Base-by-base conservation (phyloP, 2,329 filamentous ascomycete genomes). In the Mycosphaerelloides madeirae region DNA sequence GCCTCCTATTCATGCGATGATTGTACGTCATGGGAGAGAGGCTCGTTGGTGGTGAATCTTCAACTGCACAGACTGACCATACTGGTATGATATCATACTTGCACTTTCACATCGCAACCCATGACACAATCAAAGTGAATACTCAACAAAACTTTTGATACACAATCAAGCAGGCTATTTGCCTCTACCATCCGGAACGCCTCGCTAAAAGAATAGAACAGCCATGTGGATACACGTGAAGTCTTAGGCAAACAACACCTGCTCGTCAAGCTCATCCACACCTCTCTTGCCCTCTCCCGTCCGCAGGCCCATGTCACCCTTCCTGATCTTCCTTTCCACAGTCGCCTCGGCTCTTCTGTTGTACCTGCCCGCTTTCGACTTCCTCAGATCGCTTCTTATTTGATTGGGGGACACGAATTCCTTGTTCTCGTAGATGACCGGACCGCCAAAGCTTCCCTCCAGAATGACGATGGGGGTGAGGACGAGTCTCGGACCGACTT, bases 341-440 rank as follows among this genome's bases (percentile, higher is more conserved):
- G 78, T 73, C 57, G 85, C 81, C 63, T 95, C 89, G 22, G 82
- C 80, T 49, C 93, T 78, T 44, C 77, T 76, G 55, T 87, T 86
- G 71, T 94, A 91, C 56, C 81, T 81, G 38, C 80, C 78, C 0
- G 90, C 87, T 74, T 87, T 89, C 56, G 78, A 75, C 68, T 80
- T 74, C 57, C 87, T 77, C 56, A 95, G 68, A 53, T 97, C 93
- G 31, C 87, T 76, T 55, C 93, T 78, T 53, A 97, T 81, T 70
- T 96, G 59, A 78, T 98, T 98, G 8, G 93, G 93, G 56, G 85
- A 93, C 42, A 98, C 87, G 60, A 95, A 98, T 66, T 95, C 85
- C 76, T 88, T 93, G 74, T 97, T 97, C 75, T 97, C 88, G 71
- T 95, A 98, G 62, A 98, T 94, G 54, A 97, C 88, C 3, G 93